Evolutionary conservation across 106 monocot genomes (phyloP).

Genomic region (Dioscorea zingiberensis): DNA sequence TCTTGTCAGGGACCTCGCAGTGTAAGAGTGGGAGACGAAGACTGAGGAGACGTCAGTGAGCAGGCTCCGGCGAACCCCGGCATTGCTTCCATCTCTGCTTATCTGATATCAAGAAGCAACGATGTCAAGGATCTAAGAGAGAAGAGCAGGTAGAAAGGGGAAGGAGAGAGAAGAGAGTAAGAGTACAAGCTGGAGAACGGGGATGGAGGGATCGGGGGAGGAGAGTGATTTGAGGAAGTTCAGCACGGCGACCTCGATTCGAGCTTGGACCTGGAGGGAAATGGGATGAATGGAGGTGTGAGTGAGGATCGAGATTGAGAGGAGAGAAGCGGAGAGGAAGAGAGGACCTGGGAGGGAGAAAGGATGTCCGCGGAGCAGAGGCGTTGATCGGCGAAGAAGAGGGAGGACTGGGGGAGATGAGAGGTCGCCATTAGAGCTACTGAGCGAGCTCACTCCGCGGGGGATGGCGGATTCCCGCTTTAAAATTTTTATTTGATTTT

Average conservation of each 20-base stretch:
- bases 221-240: conserved; percentile 56
- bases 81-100: conserved; percentile 45
- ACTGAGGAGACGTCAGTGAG: conserved; percentile 65
- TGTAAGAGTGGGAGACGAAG: conserved; percentile 60
- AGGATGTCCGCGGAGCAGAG: conserved; percentile 87
- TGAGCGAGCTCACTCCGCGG: too few species aligned
- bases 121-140: neutral
- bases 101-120: conserved; percentile 32
- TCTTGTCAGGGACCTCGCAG: conserved; percentile 57
- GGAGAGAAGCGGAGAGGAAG: conserved; percentile 1
- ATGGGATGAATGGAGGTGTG: neutral
- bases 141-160: too few species aligned
- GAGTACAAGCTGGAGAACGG: conserved; percentile 59
- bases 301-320: too few species aligned
- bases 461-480: too few species aligned
- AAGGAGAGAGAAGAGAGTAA: neutral
- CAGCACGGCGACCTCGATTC: conserved; percentile 86
- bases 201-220: conserved; percentile 47
- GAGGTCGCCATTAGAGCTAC: neutral
- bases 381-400: conserved; percentile 78
- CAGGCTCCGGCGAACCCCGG: conserved; percentile 48
- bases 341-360: conserved; percentile 45
- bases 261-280: conserved; percentile 45
- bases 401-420: conserved; percentile 48
- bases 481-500: too few species aligned